These are phyloP conservation scores for Geotrichum siamense DNA, from an alignment of 1,139 yeast species.

Conservation along the genomic window DNA sequence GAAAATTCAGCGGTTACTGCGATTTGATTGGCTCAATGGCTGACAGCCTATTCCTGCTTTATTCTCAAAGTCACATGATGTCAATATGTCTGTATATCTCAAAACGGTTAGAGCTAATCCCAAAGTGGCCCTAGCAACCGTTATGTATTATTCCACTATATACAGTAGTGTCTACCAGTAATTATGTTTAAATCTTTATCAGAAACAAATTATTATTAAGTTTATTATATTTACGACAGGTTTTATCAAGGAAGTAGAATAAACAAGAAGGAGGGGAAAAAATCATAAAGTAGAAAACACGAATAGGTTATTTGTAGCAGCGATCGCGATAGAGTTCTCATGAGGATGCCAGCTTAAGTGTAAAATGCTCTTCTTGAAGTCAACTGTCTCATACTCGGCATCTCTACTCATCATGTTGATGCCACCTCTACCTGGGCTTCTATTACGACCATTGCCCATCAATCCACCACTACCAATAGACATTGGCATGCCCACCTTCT, in stretches of 20 bases:
- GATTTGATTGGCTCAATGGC: no score
- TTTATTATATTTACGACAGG: background rate
- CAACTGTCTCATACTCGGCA: constrained; percentile 75
- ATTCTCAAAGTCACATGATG: no score
- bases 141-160: no score
- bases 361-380: constrained; percentile 88
- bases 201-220: no score
- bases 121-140: no score
- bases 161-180: no score
- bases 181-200: no score
- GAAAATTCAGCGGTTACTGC: no score
- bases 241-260: background rate
- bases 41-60: no score
- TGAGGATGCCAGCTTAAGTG: constrained; percentile 98
- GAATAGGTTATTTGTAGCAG: constrained; percentile 88
- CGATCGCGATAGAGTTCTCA: constrained; percentile 95
- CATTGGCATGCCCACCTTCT: constrained; percentile 45
- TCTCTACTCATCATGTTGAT: constrained; percentile 35
- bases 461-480: constrained; percentile 24
- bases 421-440: constrained; percentile 25
- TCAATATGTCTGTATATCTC: no score
- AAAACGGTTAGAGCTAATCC: no score
- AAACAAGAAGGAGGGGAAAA: background rate
- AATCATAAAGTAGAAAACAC: constrained; percentile 36
- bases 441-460: constrained; percentile 17